Evolutionary conservation across 2,329 filamentous ascomycete species (phyloP).

Genomic region (Paraphoma sp.): DNA sequence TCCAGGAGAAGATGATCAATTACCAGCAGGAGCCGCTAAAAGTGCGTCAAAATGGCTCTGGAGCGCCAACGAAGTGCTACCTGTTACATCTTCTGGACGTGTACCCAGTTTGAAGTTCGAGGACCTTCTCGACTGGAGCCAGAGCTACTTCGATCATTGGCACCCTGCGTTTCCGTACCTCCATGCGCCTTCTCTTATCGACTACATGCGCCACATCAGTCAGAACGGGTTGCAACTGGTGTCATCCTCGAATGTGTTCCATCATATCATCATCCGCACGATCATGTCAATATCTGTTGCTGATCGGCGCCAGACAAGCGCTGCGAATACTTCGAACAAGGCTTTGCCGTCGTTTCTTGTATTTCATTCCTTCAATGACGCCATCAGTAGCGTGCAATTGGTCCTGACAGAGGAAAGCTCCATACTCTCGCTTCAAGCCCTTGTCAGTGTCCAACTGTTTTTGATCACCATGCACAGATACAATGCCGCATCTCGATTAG

Average conservation of each 20-base stretch:
- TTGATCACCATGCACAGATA: slow-evolving; percentile 32
- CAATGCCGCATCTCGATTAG: slow-evolving; percentile 30
- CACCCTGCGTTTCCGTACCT: slow-evolving; percentile 34
- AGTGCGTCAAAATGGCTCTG: slow-evolving; percentile 32
- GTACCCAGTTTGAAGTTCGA: slow-evolving; percentile 17
- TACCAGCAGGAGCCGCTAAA: slow-evolving; percentile 23
- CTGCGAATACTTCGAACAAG: slow-evolving; percentile 3
- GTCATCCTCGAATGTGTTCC: slow-evolving; percentile 11
- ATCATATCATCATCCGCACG: slow-evolving; percentile 28
- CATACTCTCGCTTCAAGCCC: slow-evolving; percentile 28
- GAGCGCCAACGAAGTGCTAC: slow-evolving; percentile 19
- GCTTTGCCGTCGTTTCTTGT: slow-evolving; percentile 17
- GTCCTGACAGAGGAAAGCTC: slow-evolving; percentile 30
- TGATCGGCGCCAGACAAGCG: slow-evolving; percentile 23
- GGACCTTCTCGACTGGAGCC: slow-evolving; percentile 33
- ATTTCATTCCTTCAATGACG: slow-evolving; percentile 29
- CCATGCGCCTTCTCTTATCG: slow-evolving; percentile 28
- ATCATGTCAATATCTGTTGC: slow-evolving; percentile 29
- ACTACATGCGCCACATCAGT: slow-evolving; percentile 19
- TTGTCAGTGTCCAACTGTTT: slow-evolving; percentile 32
- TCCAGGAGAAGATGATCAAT: slow-evolving; percentile 28
- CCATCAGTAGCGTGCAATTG: slow-evolving; percentile 20
- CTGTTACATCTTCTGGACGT: background rate
- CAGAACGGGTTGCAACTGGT: slow-evolving; percentile 3
- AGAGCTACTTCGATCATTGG: slow-evolving; percentile 37